Base-by-base conservation (phyloP, 371 early-diverging fungal species). In the Circinella minor region DNA sequence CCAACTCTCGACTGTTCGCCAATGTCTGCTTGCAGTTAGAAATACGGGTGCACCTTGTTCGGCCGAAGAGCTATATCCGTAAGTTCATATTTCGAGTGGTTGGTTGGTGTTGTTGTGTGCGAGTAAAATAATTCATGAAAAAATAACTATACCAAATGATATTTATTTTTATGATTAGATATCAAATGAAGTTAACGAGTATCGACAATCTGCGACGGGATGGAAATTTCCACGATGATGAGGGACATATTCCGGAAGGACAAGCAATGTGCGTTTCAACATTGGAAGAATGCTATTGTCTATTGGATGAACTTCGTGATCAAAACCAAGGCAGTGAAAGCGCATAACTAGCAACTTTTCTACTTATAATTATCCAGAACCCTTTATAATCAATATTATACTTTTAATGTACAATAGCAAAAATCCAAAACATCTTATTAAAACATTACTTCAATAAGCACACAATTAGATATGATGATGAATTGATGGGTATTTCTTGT, bases 181-280 rank as follows among this genome's bases (percentile, higher is more conserved):
- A 94, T 79, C 93, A 95, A 79, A 91, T 96, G 89, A 94, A 94
- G 70, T 81, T 96, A 36, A 86, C 90, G 3, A 88, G 88, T 43
- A 90, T 96, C 71, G 94, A 93, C 61, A 86, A 90, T 57, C 71
- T 92, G 75, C 89, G 94, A 18, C 88, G 87, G 14, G 93, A 95
- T 73, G 96, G 96, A 43, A 92, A 93, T 71, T 96, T 95, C 65
- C 81, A 93, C 70, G 94, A 91, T 67, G 91, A 90, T 71, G 88
- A 92, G 66, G 92, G 91, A 15, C 82, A 90, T 47, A 81, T 94
- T 18, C 95, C 95, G 5, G 94, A 94, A 82, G 97, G 83, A 14
- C 94, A 93, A 77, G 94, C 92, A 20, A 81, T 94, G 34, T 90
- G 95, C 65, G 89, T 92, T 73, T 89, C 88, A 36, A 71, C 93